Evolutionary conservation across 148 eudicot species (phyloP), one percentile per base, ranked within the genome.

Genomic region (Nyssa sinensis): DNA sequence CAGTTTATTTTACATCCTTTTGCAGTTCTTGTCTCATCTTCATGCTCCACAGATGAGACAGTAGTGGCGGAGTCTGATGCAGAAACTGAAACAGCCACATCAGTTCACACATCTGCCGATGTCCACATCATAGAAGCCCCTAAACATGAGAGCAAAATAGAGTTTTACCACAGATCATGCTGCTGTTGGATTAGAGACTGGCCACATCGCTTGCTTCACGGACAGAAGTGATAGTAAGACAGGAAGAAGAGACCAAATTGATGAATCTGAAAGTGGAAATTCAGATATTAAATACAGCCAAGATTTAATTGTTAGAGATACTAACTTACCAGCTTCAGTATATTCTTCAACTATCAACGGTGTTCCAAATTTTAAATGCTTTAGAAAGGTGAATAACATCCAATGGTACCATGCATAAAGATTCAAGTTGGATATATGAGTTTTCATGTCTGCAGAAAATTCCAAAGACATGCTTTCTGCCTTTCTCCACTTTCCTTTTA

Each of bases 1-100:
- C 30, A 21, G 2, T 62, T 33, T 7, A 61, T 63, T 8, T n/a
- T 62, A 23, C 34, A 31, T 28, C 76, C 34, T 31, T 75, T 70
- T 62, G 93, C 91, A 95, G 99, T 91, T 69, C 73, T 84, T 41
- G 82, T 93, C 70, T 86, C 95, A 8, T 94, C 98, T 62, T 91
- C 99, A 37, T 93, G 94, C 85, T 96, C 99, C 61, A 96, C 99
- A 3, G 99, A 91, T 66, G 99, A 93, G 89, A 96, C 99, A 44
- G 79, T 93, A 69, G 99, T 96, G 67, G 98, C 97, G 65, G 99
- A 96, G 74, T 96, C 99, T 34, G 99, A 96, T 77, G 85, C 77
- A 78, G 99, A 96, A 81, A 83, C 80, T 44, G 98, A 93, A 89
- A 86, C 89, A 66, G 90, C 90, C 24, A 89, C 85, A 35, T 90